phyloP scores from a whole-genome alignment of 108 stramenopile species.

The Halocafeteria seosinensis region DNA sequence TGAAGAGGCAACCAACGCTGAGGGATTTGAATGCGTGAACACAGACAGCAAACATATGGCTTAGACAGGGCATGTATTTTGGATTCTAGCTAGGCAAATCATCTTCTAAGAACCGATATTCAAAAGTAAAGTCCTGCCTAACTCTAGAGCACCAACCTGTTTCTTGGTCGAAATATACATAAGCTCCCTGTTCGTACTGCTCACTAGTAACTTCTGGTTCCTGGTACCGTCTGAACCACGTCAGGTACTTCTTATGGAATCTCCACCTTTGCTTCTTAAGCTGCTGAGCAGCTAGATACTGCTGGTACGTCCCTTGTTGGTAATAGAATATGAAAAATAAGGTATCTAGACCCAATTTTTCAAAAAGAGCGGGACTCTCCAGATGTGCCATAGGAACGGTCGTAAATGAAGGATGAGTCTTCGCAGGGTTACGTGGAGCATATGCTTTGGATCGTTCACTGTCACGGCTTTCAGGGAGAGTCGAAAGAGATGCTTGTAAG shows the following conservation, averaged over 20 bases:
- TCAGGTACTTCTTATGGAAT: constrained; percentile 98
- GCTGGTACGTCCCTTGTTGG: constrained; percentile 87
- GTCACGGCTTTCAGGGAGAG: constrained; percentile 7
- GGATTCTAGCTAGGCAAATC: no score
- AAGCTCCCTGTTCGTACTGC: constrained; percentile 95
- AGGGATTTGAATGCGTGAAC: no score
- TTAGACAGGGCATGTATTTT: no score
- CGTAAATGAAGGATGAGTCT: constrained; percentile 51
- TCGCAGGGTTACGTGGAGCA: constrained; percentile 65
- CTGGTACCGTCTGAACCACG: constrained; percentile 96
- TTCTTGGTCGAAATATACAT: constrained; percentile 98
- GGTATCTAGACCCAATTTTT: constrained; percentile 83
- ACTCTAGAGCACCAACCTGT: constrained; percentile 91
- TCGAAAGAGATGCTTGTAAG: neutral
- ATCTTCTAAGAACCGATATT: constrained; percentile 86
- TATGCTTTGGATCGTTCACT: constrained; percentile 41
- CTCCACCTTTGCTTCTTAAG: constrained; percentile 95
- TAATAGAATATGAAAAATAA: constrained; percentile 99
- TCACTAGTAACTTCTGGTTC: constrained; percentile 86
- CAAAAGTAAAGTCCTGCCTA: constrained; percentile 87
- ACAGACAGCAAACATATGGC: no score
- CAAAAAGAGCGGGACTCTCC: constrained; percentile 76
- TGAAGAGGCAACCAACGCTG: no score
- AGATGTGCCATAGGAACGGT: constrained; percentile 57
- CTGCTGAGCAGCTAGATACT: constrained; percentile 88